A percentile compares a stretch with the other conserved stretches of the same genome.
These are phyloP conservation scores for Talaromyces marneffei DNA, from an alignment of 2,329 filamentous ascomycete genomes.

Conservation along the genomic window DNA sequence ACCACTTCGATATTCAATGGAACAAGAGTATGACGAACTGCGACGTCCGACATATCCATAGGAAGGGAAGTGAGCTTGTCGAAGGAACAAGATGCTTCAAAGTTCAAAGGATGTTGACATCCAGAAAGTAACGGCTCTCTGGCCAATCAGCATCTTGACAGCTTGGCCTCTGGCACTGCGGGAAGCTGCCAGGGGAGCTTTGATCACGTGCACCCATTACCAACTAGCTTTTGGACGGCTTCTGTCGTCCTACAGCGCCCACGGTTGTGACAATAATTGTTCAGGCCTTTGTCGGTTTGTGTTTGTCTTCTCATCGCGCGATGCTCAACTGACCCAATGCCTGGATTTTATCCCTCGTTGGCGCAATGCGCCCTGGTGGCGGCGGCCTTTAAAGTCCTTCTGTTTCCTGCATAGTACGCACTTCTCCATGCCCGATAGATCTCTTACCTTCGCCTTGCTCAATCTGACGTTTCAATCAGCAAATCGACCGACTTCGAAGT, in stretches of 20 bases:
- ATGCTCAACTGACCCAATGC: slow-evolving; percentile 51
- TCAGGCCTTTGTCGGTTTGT: neutral
- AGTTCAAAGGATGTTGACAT: slow-evolving; percentile 6
- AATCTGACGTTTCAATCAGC: slow-evolving; percentile 44
- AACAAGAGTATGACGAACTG: slow-evolving; percentile 43
- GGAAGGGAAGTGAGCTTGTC: neutral
- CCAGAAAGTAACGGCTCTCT: neutral
- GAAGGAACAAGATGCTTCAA: neutral
- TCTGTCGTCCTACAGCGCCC: neutral
- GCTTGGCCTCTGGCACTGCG: slow-evolving; percentile 17
- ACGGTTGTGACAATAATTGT: neutral
- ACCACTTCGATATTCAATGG: slow-evolving; percentile 42
- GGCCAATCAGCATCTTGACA: slow-evolving; percentile 18
- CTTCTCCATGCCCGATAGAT: neutral
- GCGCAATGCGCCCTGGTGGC: slow-evolving; percentile 80
- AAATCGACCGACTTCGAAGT: slow-evolving; percentile 99
- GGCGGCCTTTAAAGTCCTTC: slow-evolving; percentile 80
- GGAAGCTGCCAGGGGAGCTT: slow-evolving; percentile 1
- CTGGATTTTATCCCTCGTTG: slow-evolving; percentile 78
- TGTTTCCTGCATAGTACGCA: slow-evolving; percentile 90
- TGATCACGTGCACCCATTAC: neutral
- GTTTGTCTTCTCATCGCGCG: neutral
- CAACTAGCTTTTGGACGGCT: neutral
- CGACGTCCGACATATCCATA: slow-evolving; percentile 28
- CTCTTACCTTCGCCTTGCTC: neutral